Evolutionary conservation across 164 flowering plant genomes (phyloP).

Genomic region (Nymphaea thermarum): DNA sequence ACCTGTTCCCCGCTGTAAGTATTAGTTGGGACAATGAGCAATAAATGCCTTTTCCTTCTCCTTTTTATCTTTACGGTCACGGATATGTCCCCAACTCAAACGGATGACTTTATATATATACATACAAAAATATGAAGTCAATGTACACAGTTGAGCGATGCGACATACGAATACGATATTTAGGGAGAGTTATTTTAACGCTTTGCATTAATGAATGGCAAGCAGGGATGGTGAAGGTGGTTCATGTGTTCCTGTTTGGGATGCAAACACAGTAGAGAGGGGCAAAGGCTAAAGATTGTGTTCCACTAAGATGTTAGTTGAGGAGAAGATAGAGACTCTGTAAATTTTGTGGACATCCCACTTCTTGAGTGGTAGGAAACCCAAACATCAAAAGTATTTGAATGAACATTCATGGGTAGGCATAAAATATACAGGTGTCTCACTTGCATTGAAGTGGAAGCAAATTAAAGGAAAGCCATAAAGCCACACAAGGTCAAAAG

Average conservation of each 20-base stretch:
- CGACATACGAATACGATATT: neutral
- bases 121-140: no score
- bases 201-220: no score
- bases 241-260: no score
- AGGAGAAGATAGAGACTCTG: neutral
- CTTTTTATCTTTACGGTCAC: neutral
- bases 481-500: no score
- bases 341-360: neutral
- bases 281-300: neutral
- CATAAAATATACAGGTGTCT: neutral
- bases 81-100: neutral
- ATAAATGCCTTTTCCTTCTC: neutral
- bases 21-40: neutral
- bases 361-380: neutral
- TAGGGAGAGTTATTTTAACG: no score
- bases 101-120: no score
- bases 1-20: neutral
- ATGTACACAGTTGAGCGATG: no score
- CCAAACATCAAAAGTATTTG: neutral
- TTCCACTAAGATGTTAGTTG: neutral
- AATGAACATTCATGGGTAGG: neutral
- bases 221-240: no score
- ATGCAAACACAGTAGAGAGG: neutral
- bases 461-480: neutral
- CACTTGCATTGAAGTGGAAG: neutral